Conservation (phyloP, 106 monocot genomes). For the Gastrodia elata region DNA sequence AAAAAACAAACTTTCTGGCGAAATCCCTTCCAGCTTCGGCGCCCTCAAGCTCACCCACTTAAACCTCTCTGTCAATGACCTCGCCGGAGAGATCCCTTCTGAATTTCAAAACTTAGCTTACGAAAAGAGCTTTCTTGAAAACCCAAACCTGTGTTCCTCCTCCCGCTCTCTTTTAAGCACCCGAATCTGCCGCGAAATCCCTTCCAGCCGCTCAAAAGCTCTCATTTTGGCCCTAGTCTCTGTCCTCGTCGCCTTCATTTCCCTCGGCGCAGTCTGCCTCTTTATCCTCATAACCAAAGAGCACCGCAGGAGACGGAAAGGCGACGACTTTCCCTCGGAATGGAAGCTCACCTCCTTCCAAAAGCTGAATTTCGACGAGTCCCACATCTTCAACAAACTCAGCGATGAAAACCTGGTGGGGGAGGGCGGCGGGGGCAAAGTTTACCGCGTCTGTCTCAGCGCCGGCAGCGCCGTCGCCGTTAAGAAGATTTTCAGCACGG, state of each 20-base stretch:
- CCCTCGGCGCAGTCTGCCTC: slow-evolving; percentile 12
- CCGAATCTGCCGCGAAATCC: slow-evolving; percentile 11
- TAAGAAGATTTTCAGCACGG: slow-evolving; percentile 29
- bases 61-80: slow-evolving; percentile 32
- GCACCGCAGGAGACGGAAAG: slow-evolving; percentile 5
- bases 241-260: slow-evolving; percentile 17
- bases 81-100: slow-evolving; percentile 29
- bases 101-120: slow-evolving; percentile 12
- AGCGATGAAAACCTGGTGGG: slow-evolving; percentile 33
- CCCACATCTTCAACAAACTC: slow-evolving; percentile 23
- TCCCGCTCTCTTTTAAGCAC: slow-evolving; percentile 9
- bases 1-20: slow-evolving; percentile 29
- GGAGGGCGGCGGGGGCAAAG: slow-evolving; percentile 36
- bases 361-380: slow-evolving; percentile 26
- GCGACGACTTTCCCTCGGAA: neutral
- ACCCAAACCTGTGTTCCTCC: slow-evolving; percentile 29
- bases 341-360: slow-evolving; percentile 58
- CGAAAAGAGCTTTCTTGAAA: slow-evolving; percentile 36
- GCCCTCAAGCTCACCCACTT: slow-evolving; percentile 19
- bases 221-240: slow-evolving; percentile 11
- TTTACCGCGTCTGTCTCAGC: slow-evolving; percentile 20
- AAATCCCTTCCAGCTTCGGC: slow-evolving; percentile 18
- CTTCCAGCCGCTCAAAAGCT: neutral
- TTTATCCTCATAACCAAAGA: slow-evolving; percentile 21
- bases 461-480: slow-evolving; percentile 21